Evolutionary conservation across 495 filamentous ascomycete genomes (phyloP).

Genomic region (Letharia columbiana): DNA sequence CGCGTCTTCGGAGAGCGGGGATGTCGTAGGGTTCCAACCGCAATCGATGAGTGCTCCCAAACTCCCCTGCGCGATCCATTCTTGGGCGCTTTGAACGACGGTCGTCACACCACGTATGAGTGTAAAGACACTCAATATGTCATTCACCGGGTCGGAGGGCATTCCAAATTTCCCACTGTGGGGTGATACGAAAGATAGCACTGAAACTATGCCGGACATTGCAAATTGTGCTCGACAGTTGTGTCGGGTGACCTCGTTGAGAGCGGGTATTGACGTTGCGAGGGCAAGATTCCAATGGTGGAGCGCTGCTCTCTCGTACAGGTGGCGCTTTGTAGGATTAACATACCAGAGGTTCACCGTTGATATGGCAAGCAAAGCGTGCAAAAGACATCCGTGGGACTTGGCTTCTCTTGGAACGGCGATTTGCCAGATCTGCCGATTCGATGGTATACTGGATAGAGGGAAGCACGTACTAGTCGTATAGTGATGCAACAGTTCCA

Average conservation of each 20-base stretch:
- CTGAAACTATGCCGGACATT: too few species aligned
- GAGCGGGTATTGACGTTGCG: background rate
- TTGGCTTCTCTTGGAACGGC: slow-evolving; percentile 13
- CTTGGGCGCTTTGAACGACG: slow-evolving; percentile 1
- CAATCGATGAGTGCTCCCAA: background rate
- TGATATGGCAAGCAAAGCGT: slow-evolving; percentile 8
- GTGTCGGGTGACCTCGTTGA: background rate
- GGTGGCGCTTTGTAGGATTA: background rate
- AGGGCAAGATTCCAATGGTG: slow-evolving; percentile 7
- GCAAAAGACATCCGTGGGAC: slow-evolving; percentile 8
- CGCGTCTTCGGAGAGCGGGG: background rate
- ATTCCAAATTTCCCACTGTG: background rate
- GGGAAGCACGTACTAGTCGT: slow-evolving; percentile 38
- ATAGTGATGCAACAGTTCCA: slow-evolving; percentile 43
- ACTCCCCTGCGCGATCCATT: slow-evolving; percentile 7
- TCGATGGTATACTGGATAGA: slow-evolving; percentile 24
- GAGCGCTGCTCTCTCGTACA: slow-evolving; percentile 3
- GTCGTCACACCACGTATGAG: slow-evolving; percentile 13
- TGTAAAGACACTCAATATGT: slow-evolving; percentile 8
- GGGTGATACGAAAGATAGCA: slow-evolving; percentile 1
- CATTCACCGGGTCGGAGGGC: background rate
- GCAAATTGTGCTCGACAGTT: slow-evolving; percentile 14
- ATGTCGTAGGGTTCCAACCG: background rate
- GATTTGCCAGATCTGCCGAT: slow-evolving; percentile 7
- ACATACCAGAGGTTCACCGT: background rate